A percentile compares a stretch with the other conserved stretches of the same genome.
These are phyloP conservation scores for Syzygium syzygioides DNA, from an alignment of 441 rosid genomes.

Conservation along the genomic window DNA sequence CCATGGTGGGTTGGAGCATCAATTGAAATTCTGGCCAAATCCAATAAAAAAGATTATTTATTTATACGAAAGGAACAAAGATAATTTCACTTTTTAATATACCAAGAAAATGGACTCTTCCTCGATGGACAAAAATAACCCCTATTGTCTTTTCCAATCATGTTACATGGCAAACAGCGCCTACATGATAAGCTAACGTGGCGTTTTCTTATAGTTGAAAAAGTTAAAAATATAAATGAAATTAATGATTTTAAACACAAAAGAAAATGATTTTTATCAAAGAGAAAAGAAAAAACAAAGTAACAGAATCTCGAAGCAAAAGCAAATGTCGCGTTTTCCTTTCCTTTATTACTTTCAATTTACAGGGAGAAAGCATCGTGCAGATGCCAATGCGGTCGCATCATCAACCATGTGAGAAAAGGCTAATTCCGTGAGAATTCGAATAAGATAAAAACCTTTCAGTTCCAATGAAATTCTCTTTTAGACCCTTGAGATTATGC, in stretches of 20 bases:
- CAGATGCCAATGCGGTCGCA: background rate
- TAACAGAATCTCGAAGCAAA: too few relatives aligned
- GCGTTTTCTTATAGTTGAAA: too few relatives aligned
- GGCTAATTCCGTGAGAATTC: too few relatives aligned
- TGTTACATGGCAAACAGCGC: accelerated
- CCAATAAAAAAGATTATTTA: accelerated
- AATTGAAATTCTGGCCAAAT: background rate
- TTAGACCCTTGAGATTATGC: background rate
- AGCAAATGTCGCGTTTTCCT: background rate
- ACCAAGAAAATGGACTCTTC: accelerated
- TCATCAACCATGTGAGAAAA: too few relatives aligned
- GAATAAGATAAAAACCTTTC: background rate
- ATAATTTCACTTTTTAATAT: background rate
- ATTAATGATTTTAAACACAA: background rate
- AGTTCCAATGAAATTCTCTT: too few relatives aligned
- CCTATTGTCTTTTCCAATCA: accelerated
- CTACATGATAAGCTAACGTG: too few relatives aligned
- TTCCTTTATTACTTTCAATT: background rate
- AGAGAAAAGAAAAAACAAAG: background rate
- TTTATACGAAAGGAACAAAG: background rate
- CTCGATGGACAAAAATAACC: background rate
- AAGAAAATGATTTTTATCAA: background rate
- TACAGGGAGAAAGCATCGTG: background rate
- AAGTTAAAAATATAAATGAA: background rate
- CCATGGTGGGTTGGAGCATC: accelerated